Evolutionary conservation across 345 rosid species (phyloP), one percentile per base, ranked within the genome.

Genomic region (Camelina hispida): DNA sequence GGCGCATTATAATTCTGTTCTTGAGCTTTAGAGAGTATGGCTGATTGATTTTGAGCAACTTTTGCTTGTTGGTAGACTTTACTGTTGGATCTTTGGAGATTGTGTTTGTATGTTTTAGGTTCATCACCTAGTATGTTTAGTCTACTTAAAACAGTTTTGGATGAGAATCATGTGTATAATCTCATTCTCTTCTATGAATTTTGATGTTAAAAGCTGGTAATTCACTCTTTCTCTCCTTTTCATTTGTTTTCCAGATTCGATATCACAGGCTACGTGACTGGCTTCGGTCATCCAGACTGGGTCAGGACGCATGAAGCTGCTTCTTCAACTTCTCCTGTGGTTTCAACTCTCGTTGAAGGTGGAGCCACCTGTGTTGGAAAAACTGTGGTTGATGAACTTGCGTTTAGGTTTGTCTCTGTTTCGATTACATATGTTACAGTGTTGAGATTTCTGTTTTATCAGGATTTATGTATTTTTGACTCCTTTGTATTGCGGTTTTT

Each of bases 281-380:
- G 98, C 57, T 95, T 92, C 72, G 96, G 99, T 52, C 96, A 93
- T 84, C 97, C 97, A 14, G 96, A 95, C 60, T 95, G 99, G 99
- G 85, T 58, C 60, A 87, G 83, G 81, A 88, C 93, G 0, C 97
- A 92, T 70, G 87, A 81, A 47, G 75, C 85, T 25, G 93, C 93
- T 73, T 81, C 86, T 55, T 80, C 73, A 38, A 95, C 98, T 0
- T 76, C 88, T 58, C 53, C 85, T 52, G 93, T 88, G 52, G 86
- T 95, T 55, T 87, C 84, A 28, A 35, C 84, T 66, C 98, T 95
- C 2, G 91, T 89, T 66, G 96, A 90, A 78, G 98, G 90, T 62
- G 99, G 99, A 50, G 99, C 98, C 57, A 88, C 99, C 66, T 92
- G 98, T 79, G 80, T 89, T 73, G 99, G 98, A 50, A 92, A 88